These are phyloP conservation scores for Cercospora janseana DNA, from an alignment of 2,329 filamentous ascomycete genomes.

Conservation along the genomic window DNA sequence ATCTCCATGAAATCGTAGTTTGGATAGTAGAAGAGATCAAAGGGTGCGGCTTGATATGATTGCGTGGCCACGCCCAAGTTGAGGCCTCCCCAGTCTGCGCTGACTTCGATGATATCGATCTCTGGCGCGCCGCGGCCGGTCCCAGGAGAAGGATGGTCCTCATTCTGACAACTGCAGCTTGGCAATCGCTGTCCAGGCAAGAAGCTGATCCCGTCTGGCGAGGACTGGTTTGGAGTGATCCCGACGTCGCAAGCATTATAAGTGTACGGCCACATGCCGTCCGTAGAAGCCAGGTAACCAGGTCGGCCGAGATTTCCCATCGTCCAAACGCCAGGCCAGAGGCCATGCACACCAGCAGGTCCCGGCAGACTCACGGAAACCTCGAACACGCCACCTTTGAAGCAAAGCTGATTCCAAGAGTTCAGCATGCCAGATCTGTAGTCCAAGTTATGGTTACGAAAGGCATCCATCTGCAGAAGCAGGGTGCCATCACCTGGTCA, in stretches of 20 bases:
- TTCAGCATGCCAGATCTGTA: conserved; percentile 55
- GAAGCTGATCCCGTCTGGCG: conserved; percentile 43
- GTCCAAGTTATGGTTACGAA: conserved; percentile 59
- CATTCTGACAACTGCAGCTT: conserved; percentile 47
- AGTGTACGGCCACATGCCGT: conserved; percentile 57
- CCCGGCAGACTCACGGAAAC: conserved; percentile 54
- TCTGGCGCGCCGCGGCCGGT: conserved; percentile 50
- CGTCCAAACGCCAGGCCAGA: conserved; percentile 56
- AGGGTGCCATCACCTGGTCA: conserved; percentile 32
- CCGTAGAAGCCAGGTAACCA: conserved; percentile 53
- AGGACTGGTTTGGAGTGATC: conserved; percentile 52
- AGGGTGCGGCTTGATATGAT: conserved; percentile 51
- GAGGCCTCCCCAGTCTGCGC: conserved; percentile 43
- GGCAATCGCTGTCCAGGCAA: conserved; percentile 48
- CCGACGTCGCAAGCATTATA: conserved; percentile 51
- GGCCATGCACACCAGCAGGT: conserved; percentile 49
- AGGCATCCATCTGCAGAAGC: conserved; percentile 64
- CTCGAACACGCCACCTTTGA: conserved; percentile 55
- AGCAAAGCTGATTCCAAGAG: conserved; percentile 54
- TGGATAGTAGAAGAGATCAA: conserved; percentile 52
- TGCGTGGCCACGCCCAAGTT: conserved; percentile 49
- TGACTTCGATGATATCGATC: conserved; percentile 51
- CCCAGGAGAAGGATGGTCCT: conserved; percentile 50
- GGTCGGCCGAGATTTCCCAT: conserved; percentile 56
- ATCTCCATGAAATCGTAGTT: conserved; percentile 54